phyloP scores from a whole-genome alignment of 352 stramenopile species.

The Aphanomyces invadans region DNA sequence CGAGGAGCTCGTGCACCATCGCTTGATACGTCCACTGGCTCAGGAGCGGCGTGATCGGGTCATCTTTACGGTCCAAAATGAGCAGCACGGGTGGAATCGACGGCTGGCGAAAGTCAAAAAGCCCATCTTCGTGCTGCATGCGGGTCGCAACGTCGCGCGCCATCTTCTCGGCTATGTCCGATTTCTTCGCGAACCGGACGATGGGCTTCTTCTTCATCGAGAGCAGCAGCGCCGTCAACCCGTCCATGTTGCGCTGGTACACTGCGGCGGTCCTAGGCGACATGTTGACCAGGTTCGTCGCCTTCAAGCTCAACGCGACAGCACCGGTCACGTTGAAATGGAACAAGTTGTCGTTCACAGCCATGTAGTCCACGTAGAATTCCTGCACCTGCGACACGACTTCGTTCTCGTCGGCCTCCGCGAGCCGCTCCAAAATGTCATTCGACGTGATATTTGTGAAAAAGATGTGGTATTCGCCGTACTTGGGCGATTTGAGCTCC shows the following conservation, averaged over 20 bases:
- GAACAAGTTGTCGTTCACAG: constrained; percentile 97
- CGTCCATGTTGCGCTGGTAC: constrained; percentile 91
- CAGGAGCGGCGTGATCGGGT: constrained; percentile 98
- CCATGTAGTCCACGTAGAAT: constrained; percentile 98
- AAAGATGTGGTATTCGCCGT: constrained; percentile 98
- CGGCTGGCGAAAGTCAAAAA: constrained; percentile 95
- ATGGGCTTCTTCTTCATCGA: constrained; percentile 93
- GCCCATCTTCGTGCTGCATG: constrained; percentile 92
- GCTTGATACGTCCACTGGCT: constrained; percentile 97
- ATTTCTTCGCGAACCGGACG: constrained; percentile 94
- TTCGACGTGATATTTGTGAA: constrained; percentile 96
- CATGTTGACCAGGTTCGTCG: constrained; percentile 21
- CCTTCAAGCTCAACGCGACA: constrained; percentile 14
- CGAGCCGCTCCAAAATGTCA: constrained; percentile 92
- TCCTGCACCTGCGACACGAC: constrained; percentile 95
- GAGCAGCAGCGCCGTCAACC: constrained; percentile 91
- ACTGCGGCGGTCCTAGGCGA: constrained; percentile 41
- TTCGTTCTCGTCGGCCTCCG: constrained; percentile 92
- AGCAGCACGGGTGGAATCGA: constrained; percentile 82
- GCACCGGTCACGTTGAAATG: constrained; percentile 88
- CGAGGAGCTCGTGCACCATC: constrained; percentile 99
- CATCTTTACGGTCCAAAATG: constrained; percentile 96
- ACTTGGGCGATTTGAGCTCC: constrained; percentile 93
- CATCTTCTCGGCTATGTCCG: constrained; percentile 88
- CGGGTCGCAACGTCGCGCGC: constrained; percentile 89